Evolutionary conservation across 352 stramenopile species (phyloP).

Genomic region (Phytopythium helicoides): DNA sequence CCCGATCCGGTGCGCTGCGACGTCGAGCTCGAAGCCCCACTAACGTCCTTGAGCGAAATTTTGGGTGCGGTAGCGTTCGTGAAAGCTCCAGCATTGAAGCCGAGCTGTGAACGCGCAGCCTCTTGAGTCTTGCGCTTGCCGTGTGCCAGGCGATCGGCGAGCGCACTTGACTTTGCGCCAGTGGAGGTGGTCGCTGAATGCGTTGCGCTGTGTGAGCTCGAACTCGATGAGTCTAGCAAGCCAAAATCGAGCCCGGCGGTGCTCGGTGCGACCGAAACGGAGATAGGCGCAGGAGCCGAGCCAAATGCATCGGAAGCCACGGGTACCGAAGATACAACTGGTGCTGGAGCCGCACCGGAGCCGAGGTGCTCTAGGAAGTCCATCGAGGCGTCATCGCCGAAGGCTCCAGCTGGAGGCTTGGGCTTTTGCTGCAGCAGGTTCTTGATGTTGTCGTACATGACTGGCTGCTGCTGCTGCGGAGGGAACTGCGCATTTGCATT

Average conservation of each 20-base stretch:
- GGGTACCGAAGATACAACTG: conserved; percentile 17
- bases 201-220: no score
- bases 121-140: conserved; percentile 72
- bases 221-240: conserved; percentile 4
- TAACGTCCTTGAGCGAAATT: conserved; percentile 67
- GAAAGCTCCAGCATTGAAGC: conserved; percentile 59
- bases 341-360: conserved; percentile 14
- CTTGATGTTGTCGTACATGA: conserved; percentile 87
- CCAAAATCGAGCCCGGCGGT: conserved; percentile 18
- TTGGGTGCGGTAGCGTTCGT: conserved; percentile 24
- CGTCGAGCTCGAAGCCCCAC: conserved; percentile 6
- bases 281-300: conserved; percentile 9
- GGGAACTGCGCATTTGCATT: no score
- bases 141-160: conserved; percentile 58
- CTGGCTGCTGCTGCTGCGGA: conserved; percentile 25
- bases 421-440: conserved; percentile 77
- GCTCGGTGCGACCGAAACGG: conserved; percentile 5
- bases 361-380: conserved; percentile 66
- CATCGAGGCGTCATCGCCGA: conserved; percentile 55
- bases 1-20: conserved; percentile 9
- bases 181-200: not conserved
- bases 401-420: conserved; percentile 20
- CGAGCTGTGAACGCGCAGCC: conserved; percentile 54
- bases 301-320: conserved; percentile 5
- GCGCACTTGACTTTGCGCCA: conserved; percentile 47